phyloP scores from a whole-genome alignment of 2,329 filamentous ascomycete genomes.

The Nemania sp. region DNA sequence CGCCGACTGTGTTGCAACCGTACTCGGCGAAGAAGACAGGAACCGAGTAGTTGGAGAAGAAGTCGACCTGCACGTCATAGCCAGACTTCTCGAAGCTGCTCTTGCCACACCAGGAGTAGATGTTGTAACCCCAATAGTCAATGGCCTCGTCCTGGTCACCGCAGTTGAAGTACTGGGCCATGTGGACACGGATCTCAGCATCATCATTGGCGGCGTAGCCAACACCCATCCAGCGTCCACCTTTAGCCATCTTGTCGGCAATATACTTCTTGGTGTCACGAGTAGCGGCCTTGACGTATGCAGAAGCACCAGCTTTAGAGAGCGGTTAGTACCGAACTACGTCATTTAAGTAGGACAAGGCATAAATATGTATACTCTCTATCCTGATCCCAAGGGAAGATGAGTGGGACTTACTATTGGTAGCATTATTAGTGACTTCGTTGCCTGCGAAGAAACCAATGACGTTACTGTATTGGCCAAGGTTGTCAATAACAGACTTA shows the following conservation, averaged over 20 bases:
- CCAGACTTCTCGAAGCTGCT: constrained; percentile 75
- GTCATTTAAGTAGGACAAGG: background rate
- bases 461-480: constrained; percentile 78
- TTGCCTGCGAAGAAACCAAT: constrained; percentile 87
- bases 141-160: constrained; percentile 69
- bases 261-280: constrained; percentile 86
- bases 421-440: constrained; percentile 80
- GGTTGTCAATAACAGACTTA: constrained; percentile 75
- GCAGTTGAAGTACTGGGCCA: constrained; percentile 84
- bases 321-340: constrained; percentile 7
- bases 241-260: constrained; percentile 64
- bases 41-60: constrained; percentile 79
- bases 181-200: constrained; percentile 73
- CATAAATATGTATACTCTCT: no score
- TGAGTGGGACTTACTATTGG: constrained; percentile 72
- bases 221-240: constrained; percentile 77
- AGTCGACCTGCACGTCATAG: constrained; percentile 75
- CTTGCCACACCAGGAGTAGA: constrained; percentile 85
- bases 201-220: constrained; percentile 87
- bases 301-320: constrained; percentile 68
- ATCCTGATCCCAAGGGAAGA: no score
- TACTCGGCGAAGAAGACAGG: constrained; percentile 88
- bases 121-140: constrained; percentile 90
- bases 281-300: constrained; percentile 84
- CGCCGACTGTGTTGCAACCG: constrained; percentile 73